Percentiles rank a stretch among this genome's conserved stretches.
These are phyloP conservation scores for Puccinia hordei DNA, from an alignment of 1,284 basidiomycete species.

Conservation along the genomic window DNA sequence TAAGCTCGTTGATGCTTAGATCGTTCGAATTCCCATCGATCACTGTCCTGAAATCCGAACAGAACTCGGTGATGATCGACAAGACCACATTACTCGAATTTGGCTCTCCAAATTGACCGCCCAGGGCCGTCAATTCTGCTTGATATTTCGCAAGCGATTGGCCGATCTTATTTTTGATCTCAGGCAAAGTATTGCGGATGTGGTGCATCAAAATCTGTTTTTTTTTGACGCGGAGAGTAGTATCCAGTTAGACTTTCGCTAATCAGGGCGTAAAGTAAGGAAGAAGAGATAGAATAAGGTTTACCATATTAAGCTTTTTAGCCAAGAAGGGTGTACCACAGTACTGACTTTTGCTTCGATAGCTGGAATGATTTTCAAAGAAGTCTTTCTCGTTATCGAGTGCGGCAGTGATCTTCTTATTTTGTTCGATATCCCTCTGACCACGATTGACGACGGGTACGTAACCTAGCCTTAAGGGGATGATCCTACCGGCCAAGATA, in stretches of 20 bases:
- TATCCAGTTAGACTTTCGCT: no score
- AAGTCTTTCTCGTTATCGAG: constrained; percentile 86
- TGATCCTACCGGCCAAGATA: constrained; percentile 91
- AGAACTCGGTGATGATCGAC: constrained; percentile 95
- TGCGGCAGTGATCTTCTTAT: constrained; percentile 79
- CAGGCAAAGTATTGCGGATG: constrained; percentile 90
- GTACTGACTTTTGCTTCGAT: constrained; percentile 89
- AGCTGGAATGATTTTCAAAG: constrained; percentile 90
- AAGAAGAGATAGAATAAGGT: constrained; percentile 55
- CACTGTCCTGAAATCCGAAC: constrained; percentile 88
- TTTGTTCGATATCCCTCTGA: constrained; percentile 89
- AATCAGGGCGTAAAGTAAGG: neutral
- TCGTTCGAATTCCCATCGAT: constrained; percentile 98
- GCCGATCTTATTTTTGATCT: constrained; percentile 91
- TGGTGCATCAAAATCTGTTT: constrained; percentile 94
- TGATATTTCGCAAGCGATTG: constrained; percentile 84
- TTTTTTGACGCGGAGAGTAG: no score
- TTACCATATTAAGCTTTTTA: constrained; percentile 90
- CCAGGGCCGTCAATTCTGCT: constrained; percentile 78
- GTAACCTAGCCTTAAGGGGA: constrained; percentile 91
- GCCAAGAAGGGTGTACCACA: constrained; percentile 98
- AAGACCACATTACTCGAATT: constrained; percentile 86
- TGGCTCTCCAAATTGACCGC: constrained; percentile 79
- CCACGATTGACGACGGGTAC: constrained; percentile 97
- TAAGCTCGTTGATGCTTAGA: constrained; percentile 87